phyloP scores from a whole-genome alignment of 352 stramenopile genomes.

The Pythium periplocum region DNA sequence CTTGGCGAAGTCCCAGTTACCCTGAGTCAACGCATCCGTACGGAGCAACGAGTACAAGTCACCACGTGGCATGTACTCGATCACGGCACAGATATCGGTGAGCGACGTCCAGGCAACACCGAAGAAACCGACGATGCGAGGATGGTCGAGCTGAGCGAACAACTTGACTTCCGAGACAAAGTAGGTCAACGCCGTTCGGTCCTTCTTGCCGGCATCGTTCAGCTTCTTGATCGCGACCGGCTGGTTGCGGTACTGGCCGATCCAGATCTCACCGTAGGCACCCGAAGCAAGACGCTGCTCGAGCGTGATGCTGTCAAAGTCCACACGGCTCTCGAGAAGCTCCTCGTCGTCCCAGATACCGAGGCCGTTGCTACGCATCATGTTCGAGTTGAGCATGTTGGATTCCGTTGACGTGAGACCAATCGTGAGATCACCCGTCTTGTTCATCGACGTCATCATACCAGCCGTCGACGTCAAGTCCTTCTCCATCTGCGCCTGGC shows the following conservation, averaged over 20 bases:
- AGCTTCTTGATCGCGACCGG: conserved; percentile 60
- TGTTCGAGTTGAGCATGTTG: background rate
- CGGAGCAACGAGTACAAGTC: conserved; percentile 27
- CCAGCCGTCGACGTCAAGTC: background rate
- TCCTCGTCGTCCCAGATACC: conserved; percentile 51
- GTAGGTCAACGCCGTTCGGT: conserved; percentile 11
- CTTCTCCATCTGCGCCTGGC: no score
- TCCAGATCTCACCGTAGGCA: conserved; percentile 65
- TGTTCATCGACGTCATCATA: conserved; percentile 2
- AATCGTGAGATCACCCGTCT: conserved; percentile 3
- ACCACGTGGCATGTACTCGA: conserved; percentile 31
- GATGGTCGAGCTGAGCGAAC: conserved; percentile 26
- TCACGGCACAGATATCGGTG: conserved; percentile 20
- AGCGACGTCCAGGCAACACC: conserved; percentile 28
- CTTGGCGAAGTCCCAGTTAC: conserved; percentile 19
- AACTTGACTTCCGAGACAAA: conserved; percentile 24
- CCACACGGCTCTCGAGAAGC: conserved; percentile 52
- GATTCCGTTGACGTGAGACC: no score
- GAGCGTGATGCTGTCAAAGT: conserved; percentile 58
- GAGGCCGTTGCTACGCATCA: conserved; percentile 7
- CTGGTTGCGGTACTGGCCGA: conserved; percentile 48
- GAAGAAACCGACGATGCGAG: conserved; percentile 28
- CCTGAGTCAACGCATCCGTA: conserved; percentile 8
- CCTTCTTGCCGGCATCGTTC: conserved; percentile 21
- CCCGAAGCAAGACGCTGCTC: conserved; percentile 55